Percentiles rank a stretch among this genome's conserved stretches.
These are phyloP conservation scores for Evernia prunastri DNA, from an alignment of 495 filamentous ascomycete genomes.

Conservation along the genomic window DNA sequence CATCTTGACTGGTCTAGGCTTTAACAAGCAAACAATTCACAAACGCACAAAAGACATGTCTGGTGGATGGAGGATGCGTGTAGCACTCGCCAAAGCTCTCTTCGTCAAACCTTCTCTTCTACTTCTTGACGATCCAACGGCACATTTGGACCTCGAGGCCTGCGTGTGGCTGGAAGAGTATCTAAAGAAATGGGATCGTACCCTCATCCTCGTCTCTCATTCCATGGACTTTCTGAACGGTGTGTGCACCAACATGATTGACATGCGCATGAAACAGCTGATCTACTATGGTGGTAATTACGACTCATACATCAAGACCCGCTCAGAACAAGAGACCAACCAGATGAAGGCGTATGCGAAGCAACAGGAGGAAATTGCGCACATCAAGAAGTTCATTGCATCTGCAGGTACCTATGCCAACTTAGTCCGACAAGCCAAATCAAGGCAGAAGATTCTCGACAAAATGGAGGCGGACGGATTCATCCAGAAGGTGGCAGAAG, in stretches of 20 bases:
- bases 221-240: conserved; percentile 98
- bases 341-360: conserved; percentile 98
- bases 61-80: conserved; percentile 99
- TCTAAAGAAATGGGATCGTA: conserved; percentile 98
- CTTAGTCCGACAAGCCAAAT: conserved; percentile 97
- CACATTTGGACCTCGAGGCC: conserved; percentile 98
- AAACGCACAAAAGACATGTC: conserved; percentile 99
- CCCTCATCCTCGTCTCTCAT: conserved; percentile 95
- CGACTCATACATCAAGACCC: conserved; percentile 95
- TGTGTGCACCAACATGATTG: conserved; percentile 97
- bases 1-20: conserved; percentile 97
- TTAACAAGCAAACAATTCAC: conserved; percentile 93
- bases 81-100: conserved; percentile 92
- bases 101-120: conserved; percentile 97
- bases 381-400: conserved; percentile 99
- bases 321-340: conserved; percentile 90
- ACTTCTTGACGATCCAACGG: conserved; percentile 95
- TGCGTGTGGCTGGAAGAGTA: conserved; percentile 99
- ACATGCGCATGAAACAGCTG: conserved; percentile 86
- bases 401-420: conserved; percentile 99
- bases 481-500: conserved; percentile 79
- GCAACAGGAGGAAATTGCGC: conserved; percentile 97
- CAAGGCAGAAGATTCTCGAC: conserved; percentile 98
- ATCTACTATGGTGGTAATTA: conserved; percentile 99
- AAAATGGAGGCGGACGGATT: conserved; percentile 99